Percentiles rank a stretch among this genome's conserved stretches.
phyloP scores from a whole-genome alignment of 1,139 yeast genomes.

The Taiozyma sp. region DNA sequence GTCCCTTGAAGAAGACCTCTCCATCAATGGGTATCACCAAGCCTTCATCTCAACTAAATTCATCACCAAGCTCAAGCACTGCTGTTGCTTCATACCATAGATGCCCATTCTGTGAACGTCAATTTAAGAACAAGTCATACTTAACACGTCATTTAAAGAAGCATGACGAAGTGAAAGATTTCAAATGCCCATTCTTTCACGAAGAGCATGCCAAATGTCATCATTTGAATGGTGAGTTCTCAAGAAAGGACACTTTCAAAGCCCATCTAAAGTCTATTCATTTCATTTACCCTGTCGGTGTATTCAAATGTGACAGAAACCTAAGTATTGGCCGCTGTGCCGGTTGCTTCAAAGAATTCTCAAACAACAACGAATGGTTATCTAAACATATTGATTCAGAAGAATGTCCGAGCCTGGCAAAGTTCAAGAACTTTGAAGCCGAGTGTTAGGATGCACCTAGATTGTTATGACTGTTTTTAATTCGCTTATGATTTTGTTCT shows the following conservation, averaged over 20 bases:
- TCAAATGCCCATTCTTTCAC: conserved; percentile 73
- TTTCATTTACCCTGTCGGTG: conserved; percentile 79
- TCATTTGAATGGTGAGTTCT: conserved; percentile 84
- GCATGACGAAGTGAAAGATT: conserved; percentile 74
- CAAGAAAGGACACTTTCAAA: conserved; percentile 85
- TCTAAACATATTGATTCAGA: conserved; percentile 75
- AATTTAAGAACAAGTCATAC: conserved; percentile 79
- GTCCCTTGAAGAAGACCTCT: background rate
- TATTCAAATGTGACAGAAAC: conserved; percentile 59
- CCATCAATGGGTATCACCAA: background rate
- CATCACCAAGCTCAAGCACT: background rate
- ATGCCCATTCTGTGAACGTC: conserved; percentile 64
- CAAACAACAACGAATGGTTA: conserved; percentile 75
- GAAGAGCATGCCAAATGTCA: conserved; percentile 54
- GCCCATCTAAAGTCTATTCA: conserved; percentile 86
- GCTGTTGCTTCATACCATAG: conserved; percentile 22
- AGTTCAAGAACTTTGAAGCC: conserved; percentile 1
- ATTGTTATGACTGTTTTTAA: background rate
- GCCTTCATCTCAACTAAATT: background rate
- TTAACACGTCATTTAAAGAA: conserved; percentile 82
- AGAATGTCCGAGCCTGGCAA: conserved; percentile 49
- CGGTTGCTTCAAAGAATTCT: conserved; percentile 69
- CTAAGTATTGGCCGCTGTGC: conserved; percentile 70
- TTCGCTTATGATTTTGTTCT: background rate
- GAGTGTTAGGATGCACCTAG: background rate